Base-by-base conservation (phyloP, 202 grass and related monocot genomes). In the Bolboschoenoplectus hybrid region DNA sequence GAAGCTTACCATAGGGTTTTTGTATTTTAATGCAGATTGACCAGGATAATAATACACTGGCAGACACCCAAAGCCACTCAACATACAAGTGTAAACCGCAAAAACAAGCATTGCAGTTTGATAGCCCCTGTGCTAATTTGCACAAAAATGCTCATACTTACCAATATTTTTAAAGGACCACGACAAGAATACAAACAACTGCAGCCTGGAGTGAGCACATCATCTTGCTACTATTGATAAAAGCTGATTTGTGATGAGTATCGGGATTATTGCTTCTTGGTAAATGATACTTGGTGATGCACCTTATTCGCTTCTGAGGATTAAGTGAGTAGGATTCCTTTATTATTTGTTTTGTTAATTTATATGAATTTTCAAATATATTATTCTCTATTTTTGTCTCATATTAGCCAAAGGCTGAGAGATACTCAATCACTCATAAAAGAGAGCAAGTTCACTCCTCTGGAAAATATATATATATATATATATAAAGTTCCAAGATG, bases 11-110 rank as follows among this genome's bases (percentile, higher is more conserved):
- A 19, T 19, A 71, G 6, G 36, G 8, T 71, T 71, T 9, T 45
- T 71, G 41, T 67, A n/a, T 71, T 71, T 45, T 43, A 46, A 45
- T 45, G 41, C 67, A 71, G 67, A 71, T 71, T 45, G 14, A 45
- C 40, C 41, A 20, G 40, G 20, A 26, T 19, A 62, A 62, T 8
- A 20, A n/a, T 71, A 45, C 40, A n/a, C 66, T 43, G 13, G 66
- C 12, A 43, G 38, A 69, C 38, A 43, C 38, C 3, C 35, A 41
- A 3, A 41, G 65, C 65, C 38, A 69, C 65, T 5, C 12, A n/a
- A 71, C 36, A 19, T 72, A 72, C 43, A 68, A 68, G 4, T 14
- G 36, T 39, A 14, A 41, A 68, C 0, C 12, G 2, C 32, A 68
- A 35, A 26, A 68, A 68, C 36, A 41, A 14, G 65, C 35, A 40